Evolutionary conservation across 192 early-diverging fungal species (phyloP).

Genomic region (Podila epicladia): DNA sequence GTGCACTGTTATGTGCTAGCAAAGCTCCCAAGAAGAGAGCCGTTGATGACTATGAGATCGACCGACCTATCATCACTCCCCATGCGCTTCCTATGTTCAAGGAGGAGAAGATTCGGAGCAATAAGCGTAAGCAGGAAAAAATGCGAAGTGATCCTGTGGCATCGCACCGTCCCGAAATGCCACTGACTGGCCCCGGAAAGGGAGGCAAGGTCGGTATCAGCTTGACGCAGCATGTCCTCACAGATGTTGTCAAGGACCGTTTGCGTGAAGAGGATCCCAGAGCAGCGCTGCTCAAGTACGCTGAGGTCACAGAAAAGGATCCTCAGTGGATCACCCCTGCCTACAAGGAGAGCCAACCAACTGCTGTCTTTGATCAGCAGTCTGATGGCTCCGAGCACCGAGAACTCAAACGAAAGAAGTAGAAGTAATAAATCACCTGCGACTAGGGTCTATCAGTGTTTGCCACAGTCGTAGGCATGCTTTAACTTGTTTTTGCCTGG

Average conservation of each 20-base stretch:
- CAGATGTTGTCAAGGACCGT: slow-evolving; percentile 76
- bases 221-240: slow-evolving; percentile 88
- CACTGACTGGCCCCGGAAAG: slow-evolving; percentile 80
- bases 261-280: slow-evolving; percentile 91
- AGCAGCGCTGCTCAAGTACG: slow-evolving; percentile 90
- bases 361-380: slow-evolving; percentile 74
- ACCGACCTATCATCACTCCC: slow-evolving; percentile 86
- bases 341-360: slow-evolving; percentile 82
- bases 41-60: slow-evolving; percentile 68
- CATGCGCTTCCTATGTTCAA: slow-evolving; percentile 90
- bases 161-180: slow-evolving; percentile 83
- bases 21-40: slow-evolving; percentile 73
- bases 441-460: background rate
- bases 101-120: slow-evolving; percentile 68
- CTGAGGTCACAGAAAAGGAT: slow-evolving; percentile 78
- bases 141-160: slow-evolving; percentile 73
- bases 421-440: slow-evolving; percentile 1
- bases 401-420: slow-evolving; percentile 60
- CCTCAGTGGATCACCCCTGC: slow-evolving; percentile 89
- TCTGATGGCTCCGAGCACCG: slow-evolving; percentile 61
- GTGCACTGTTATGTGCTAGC: slow-evolving; percentile 74
- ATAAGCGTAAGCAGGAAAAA: slow-evolving; percentile 82
- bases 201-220: slow-evolving; percentile 90
- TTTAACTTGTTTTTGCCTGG: background rate
- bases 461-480: no score